Evolutionary conservation across 176 grass and related monocot genomes (phyloP).

Genomic region (Eremochloa ophiuroides): DNA sequence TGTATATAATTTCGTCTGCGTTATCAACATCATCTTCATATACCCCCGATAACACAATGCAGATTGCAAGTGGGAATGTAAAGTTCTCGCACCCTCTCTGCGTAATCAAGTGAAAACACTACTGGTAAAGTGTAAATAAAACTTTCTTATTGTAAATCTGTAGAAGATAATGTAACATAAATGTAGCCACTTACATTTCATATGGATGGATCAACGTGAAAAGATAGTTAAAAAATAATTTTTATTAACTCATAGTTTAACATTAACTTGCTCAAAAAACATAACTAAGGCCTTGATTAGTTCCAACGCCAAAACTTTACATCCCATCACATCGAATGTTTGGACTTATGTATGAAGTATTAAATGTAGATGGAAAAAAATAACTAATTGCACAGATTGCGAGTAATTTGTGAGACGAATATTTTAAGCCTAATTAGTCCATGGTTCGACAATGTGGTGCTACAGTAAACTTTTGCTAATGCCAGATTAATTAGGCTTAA

Average conservation of each 20-base stretch:
- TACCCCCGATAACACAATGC: slow-evolving; percentile 60
- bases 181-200: not conserved
- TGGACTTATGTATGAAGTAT: too few relatives aligned
- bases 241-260: not conserved
- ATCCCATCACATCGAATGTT: too few relatives aligned
- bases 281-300: too few relatives aligned
- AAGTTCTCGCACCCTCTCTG: slow-evolving; percentile 40
- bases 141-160: slow-evolving; percentile 5
- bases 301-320: too few relatives aligned
- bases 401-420: too few relatives aligned
- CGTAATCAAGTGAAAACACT: slow-evolving; percentile 41
- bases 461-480: too few relatives aligned
- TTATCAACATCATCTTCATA: slow-evolving; percentile 82
- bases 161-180: not conserved
- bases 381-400: too few relatives aligned
- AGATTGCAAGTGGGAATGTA: slow-evolving; percentile 58
- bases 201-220: not conserved
- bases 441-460: too few relatives aligned
- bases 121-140: not conserved
- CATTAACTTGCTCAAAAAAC: not conserved
- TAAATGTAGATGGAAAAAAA: too few relatives aligned
- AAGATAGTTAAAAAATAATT: not conserved
- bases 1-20: slow-evolving; percentile 59
- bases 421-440: too few relatives aligned
- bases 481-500: too few relatives aligned